Evolutionary conservation across 1,284 basidiomycete genomes (phyloP), one percentile per base, ranked within the genome.

Genomic region (Cystobasidium pallidum): DNA sequence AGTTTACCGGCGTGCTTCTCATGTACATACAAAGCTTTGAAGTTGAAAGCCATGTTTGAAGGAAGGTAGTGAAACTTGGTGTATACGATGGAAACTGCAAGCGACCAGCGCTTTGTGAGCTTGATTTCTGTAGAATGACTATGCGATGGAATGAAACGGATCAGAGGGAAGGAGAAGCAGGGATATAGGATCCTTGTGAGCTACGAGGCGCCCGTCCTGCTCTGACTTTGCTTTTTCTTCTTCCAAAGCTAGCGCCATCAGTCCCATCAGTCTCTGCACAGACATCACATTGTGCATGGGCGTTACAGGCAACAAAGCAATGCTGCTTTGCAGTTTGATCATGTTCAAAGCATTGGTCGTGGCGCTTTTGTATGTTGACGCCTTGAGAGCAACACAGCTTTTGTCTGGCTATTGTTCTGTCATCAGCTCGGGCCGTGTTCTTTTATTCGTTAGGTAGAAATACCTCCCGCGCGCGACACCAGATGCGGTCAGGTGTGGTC

Each of bases 1-100:
- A n/a, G n/a, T n/a, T 15, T 36, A 49, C 21, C 21, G 4, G 24
- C 36, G 43, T 3, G 19, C 19, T 45, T 3, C n/a, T 45, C 19
- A 11, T 39, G n/a, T 24, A 32, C 67, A 34, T 41, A 70, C 67
- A 70, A 52, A 62, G 67, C 67, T 52, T 70, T 70, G 43, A 70
- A 36, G 30, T 61, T 59, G 58, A 70, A 62, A n/a, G 36, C 64
- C 52, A 57, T 57, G 24, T 32, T 54, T 28, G 34, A 57, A 34
- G 28, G 19, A 32, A 57, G 28, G 7, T 57, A 57, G 55, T 8
- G 4, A 57, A 57, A 32, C 30, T n/a, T 34, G 34, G 30, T 10
- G 55, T 51, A 28, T 30, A 28, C 19, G 52, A 21, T 28, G 30
- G 26, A 34, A 3, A 54, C 24, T 21, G 21, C 4, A 21, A 61